phyloP scores from a whole-genome alignment of 352 stramenopile species.

The Pythium diclinum region DNA sequence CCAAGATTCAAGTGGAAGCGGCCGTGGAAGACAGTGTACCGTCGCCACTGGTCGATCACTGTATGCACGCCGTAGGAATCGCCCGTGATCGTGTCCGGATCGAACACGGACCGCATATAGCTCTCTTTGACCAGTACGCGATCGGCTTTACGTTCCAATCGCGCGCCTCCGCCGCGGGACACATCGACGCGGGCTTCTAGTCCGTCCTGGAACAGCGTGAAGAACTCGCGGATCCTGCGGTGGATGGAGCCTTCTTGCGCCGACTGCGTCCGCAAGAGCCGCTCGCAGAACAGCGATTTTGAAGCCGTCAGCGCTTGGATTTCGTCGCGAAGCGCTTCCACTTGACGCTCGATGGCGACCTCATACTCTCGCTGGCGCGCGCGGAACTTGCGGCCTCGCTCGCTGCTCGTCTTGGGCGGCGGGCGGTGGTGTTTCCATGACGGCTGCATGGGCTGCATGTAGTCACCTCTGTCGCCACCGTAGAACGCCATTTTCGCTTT shows the following conservation, averaged over 20 bases:
- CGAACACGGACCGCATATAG: slow-evolving; percentile 18
- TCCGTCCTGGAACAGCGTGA: slow-evolving; percentile 10
- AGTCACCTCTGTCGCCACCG: background rate
- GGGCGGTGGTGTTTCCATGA: background rate
- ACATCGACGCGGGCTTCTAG: background rate
- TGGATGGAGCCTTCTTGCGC: background rate
- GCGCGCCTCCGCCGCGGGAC: background rate
- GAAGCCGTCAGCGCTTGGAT: background rate
- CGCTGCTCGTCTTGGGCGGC: slow-evolving; percentile 13
- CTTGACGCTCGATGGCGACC: background rate
- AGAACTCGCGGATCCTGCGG: slow-evolving; percentile 13
- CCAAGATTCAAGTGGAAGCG: slow-evolving; percentile 8
- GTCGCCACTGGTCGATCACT: slow-evolving; percentile 24
- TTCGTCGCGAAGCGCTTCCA: slow-evolving; percentile 4
- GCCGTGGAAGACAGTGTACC: slow-evolving; percentile 20
- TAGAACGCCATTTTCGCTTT: background rate
- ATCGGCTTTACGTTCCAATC: background rate
- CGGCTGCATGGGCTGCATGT: background rate
- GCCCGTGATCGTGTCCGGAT: slow-evolving; percentile 11
- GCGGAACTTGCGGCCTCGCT: slow-evolving; percentile 22
- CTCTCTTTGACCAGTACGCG: slow-evolving; percentile 14
- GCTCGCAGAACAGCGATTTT: background rate
- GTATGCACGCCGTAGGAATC: slow-evolving; percentile 11
- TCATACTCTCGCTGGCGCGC: slow-evolving; percentile 17
- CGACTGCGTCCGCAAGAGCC: background rate